Conservation (phyloP, 306 rosid species). For the Ormosia semicastrata region DNA sequence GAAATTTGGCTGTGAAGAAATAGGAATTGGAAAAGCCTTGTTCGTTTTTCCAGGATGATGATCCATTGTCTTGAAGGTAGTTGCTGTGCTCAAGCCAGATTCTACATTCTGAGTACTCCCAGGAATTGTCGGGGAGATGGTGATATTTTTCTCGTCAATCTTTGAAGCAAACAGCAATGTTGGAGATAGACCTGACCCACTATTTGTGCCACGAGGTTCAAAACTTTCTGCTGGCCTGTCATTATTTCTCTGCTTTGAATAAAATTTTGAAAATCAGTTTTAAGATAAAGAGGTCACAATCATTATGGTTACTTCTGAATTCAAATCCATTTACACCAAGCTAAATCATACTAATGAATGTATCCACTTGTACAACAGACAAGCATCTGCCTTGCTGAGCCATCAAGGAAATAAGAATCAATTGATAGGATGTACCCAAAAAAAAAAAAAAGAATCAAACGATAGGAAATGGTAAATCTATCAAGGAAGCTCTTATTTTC, state of each 20-base stretch:
- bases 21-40: constrained; percentile 52
- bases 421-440: background rate
- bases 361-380: background rate
- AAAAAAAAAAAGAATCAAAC: background rate
- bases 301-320: constrained; percentile 6
- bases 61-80: constrained; percentile 58
- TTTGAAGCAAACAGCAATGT: constrained; percentile 58
- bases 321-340: background rate
- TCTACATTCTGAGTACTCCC: constrained; percentile 54
- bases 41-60: constrained; percentile 52
- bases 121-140: constrained; percentile 49
- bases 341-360: background rate
- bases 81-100: constrained; percentile 56
- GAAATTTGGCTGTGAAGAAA: constrained; percentile 58
- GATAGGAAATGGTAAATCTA: background rate
- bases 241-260: constrained; percentile 59
- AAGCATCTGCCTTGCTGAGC: background rate
- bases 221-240: constrained; percentile 58
- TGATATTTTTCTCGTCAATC: constrained; percentile 55
- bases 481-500: background rate
- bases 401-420: background rate
- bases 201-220: constrained; percentile 48
- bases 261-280: constrained; percentile 15
- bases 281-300: background rate
- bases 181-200: constrained; percentile 62